Base-by-base conservation (phyloP, 2,329 filamentous ascomycete genomes). In the Macroventuria anomochaeta region DNA sequence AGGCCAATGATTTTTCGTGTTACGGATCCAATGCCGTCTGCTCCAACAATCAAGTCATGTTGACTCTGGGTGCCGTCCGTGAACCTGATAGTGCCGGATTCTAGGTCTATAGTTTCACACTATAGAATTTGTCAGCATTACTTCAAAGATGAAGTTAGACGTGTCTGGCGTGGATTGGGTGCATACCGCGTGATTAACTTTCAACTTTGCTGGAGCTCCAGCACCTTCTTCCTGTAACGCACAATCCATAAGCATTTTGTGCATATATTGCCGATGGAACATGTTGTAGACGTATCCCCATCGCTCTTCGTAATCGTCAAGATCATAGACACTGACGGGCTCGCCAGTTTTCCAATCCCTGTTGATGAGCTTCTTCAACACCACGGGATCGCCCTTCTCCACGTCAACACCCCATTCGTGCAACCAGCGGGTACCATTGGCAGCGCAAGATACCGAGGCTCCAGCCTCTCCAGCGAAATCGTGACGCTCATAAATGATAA, bases 231-330 rank as follows among this genome's bases (percentile, higher is more conserved):
- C 69, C 31, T 80, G 78, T 53, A 83, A 53, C 0, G 85, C 86
- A 44, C 77, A 76, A 20, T 87, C 84, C 75, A 82, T 85, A 18
- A 89, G 71, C 85, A 88, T 88, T 4, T 76, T 67, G 61, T 89
- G 86, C 86, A 88, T 88, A 57, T 88, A 80, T 62, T 87, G 83
- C 0, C 86, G 78, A 63, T 89, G 86, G 60, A 88, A 88, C 84
- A 88, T 88, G 71, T 88, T 85, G 69, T 88, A 65, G 4, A 62
- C 80, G 69, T 84, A 81, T 8, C 85, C 86, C 85, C 85, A 89
- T 46, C 76, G 77, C 73, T 84, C 67, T 70, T 88, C 81, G 52
- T 89, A 89, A 65, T 89, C 86, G 8, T 75, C 80, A 15, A 89
- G 72, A 62, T 84, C 81, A 61, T 87, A 88, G 1, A 86, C 83